Percentiles rank a stretch among this genome's conserved stretches.
These are phyloP conservation scores for Naganishia randhawae DNA, from an alignment of 768 basidiomycete species.

Conservation along the genomic window DNA sequence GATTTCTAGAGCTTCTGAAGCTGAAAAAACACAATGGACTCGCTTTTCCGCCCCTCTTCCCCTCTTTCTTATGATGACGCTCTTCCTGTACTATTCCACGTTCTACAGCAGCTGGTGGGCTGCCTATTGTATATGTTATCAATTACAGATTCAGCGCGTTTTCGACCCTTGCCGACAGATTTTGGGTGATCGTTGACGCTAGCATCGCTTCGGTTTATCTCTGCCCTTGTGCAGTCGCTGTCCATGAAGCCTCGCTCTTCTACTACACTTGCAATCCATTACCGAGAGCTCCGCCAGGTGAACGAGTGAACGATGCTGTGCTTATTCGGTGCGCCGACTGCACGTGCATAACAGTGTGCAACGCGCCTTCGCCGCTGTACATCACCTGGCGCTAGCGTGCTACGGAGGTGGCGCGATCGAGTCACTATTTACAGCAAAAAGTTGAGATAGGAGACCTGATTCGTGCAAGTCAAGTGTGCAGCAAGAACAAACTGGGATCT, in stretches of 20 bases:
- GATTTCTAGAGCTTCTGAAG: constrained; percentile 3
- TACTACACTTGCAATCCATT: too few species aligned
- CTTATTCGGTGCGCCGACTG: too few species aligned
- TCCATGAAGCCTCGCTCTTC: too few species aligned
- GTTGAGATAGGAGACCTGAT: neutral
- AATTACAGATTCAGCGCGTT: neutral
- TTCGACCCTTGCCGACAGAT: too few species aligned
- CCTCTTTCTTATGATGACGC: neutral
- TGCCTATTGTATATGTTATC: neutral
- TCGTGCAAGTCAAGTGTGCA: neutral
- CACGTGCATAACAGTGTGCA: neutral
- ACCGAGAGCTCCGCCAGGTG: too few species aligned
- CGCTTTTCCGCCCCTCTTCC: neutral
- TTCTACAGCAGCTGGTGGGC: neutral
- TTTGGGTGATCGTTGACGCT: neutral
- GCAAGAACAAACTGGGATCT: neutral
- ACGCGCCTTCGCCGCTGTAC: neutral
- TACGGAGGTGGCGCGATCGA: neutral
- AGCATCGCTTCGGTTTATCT: neutral
- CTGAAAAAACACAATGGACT: neutral
- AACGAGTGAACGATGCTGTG: too few species aligned
- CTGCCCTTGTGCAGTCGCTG: too few species aligned
- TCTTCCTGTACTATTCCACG: neutral
- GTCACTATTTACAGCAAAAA: neutral
- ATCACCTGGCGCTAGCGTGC: neutral